Evolutionary conservation across 768 basidiomycete species (phyloP), one percentile per base, ranked within the genome.

Genomic region (Auricularia sp.): DNA sequence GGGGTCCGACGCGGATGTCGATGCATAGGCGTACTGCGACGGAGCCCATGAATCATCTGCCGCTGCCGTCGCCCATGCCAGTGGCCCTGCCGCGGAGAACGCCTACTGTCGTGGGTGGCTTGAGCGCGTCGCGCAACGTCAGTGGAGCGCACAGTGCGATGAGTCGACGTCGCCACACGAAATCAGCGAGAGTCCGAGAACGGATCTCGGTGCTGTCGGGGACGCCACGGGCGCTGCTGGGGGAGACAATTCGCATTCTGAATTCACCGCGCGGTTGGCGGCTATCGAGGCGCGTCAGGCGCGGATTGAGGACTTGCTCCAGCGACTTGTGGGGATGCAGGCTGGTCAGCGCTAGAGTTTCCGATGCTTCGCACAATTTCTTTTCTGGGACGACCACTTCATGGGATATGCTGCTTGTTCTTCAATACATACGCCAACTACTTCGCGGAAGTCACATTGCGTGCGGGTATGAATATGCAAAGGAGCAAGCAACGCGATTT

Each of bases 241-340:
- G 54, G 73, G 71, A 24, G 71, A 70, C 36, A 73, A 69, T 24
- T 73, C 67, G 24, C 68, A 69, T 67, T 3, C 68, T 3, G 72
- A 69, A 39, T 72, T 76, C 70, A 71, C 71, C 62, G 72, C 71
- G 65, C 72, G 78, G 61, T 69, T 84, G 64, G 75, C 75, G 11
- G 64, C 67, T 37, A 77, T 83, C 34, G 82, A 83, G 65, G 72
- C 72, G 65, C 69, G 74, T 62, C 83, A 84, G 70, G 70, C 76
- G 66, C 74, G 82, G 63, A 83, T 83, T 44, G 82, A 83, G 69
- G 76, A 77, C 1, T 63, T 84, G 62, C 74, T 84, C 16, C 42
- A 51, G 16, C 47, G 47, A 18, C 47, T 51, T 51, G 47, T 51
- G 14, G 16, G 18, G 6, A 6, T 18, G 10, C 47, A 51, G 47